Evolutionary conservation across 768 basidiomycete species (phyloP).

Genomic region (Hygrophoropsis aurantiaca): DNA sequence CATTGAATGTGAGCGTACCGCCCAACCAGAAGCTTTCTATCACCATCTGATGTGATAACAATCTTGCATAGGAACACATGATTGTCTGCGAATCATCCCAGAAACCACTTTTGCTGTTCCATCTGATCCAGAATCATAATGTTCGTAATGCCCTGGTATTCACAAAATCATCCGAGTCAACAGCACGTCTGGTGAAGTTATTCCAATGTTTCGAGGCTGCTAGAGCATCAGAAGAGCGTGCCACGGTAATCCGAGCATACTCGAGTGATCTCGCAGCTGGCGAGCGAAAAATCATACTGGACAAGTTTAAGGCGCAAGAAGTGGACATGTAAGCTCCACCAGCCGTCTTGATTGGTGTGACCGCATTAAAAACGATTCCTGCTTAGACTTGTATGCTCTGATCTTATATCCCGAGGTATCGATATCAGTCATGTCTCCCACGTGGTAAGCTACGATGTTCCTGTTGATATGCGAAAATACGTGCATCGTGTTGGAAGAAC

Average conservation of each 20-base stretch:
- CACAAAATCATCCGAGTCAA: conserved; percentile 95
- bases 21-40: too few relatives aligned
- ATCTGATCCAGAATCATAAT: conserved; percentile 67
- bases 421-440: conserved; percentile 91
- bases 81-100: conserved; percentile 71
- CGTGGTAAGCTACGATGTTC: conserved; percentile 93
- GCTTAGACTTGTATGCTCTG: conserved; percentile 88
- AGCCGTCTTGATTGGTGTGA: not conserved
- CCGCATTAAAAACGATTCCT: conserved; percentile 6
- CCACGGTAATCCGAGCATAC: conserved; percentile 64
- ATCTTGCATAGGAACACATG: conserved; percentile 75
- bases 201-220: conserved; percentile 79
- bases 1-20: conserved; percentile 69
- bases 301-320: conserved; percentile 76
- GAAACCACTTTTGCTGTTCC: conserved; percentile 88
- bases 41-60: conserved; percentile 4
- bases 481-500: conserved; percentile 97
- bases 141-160: conserved; percentile 83
- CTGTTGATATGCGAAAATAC: conserved; percentile 98
- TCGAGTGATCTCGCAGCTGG: conserved; percentile 78
- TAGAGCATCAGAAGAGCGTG: conserved; percentile 17
- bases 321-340: conserved; percentile 74
- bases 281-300: conserved; percentile 77
- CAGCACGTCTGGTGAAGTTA: conserved; percentile 75
- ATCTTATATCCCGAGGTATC: conserved; percentile 93